Evolutionary conservation across 352 stramenopile species (phyloP).

Genomic region (Globisporangium yorkense): DNA sequence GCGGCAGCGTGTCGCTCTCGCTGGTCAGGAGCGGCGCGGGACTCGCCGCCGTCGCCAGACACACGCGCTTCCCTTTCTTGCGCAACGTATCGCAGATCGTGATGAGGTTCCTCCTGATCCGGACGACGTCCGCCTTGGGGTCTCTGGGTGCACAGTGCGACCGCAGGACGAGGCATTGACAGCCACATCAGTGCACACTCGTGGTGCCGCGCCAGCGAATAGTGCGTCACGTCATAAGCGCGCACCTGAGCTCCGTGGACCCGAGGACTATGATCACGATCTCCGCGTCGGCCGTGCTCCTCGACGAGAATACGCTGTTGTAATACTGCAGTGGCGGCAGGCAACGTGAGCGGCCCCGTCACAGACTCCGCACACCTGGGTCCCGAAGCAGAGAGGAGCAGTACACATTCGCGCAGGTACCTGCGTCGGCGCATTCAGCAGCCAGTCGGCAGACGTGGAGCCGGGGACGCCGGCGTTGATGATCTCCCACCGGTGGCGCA

Average conservation of each 20-base stretch:
- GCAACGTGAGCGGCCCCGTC: not conserved
- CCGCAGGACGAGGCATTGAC: not conserved
- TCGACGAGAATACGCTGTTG: conserved; percentile 58
- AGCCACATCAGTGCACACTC: not conserved
- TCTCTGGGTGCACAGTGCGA: conserved; percentile 15
- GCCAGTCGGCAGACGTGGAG: conserved; percentile 58
- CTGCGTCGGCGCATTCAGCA: conserved; percentile 53
- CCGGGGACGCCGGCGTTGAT: conserved; percentile 69
- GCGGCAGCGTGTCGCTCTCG: conserved; percentile 19
- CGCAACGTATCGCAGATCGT: conserved; percentile 70
- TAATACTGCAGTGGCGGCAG: conserved; percentile 34
- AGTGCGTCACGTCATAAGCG: not conserved
- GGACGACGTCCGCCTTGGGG: conserved; percentile 14
- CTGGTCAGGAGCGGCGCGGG: conserved; percentile 29
- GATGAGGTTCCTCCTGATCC: conserved; percentile 58
- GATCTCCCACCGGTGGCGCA: conserved; percentile 77
- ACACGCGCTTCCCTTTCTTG: conserved; percentile 83
- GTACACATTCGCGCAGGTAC: conserved; percentile 16
- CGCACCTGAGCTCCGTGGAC: conserved; percentile 57
- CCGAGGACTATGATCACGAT: conserved; percentile 78
- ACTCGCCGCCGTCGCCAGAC: conserved; percentile 54
- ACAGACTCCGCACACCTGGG: too few relatives aligned
- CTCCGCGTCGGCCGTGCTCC: conserved; percentile 51
- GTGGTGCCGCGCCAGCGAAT: too few relatives aligned
- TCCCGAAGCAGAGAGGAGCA: not conserved